Conservation (phyloP, 169 alveolate species). For the Cryptosporidium viatorum region DNA sequence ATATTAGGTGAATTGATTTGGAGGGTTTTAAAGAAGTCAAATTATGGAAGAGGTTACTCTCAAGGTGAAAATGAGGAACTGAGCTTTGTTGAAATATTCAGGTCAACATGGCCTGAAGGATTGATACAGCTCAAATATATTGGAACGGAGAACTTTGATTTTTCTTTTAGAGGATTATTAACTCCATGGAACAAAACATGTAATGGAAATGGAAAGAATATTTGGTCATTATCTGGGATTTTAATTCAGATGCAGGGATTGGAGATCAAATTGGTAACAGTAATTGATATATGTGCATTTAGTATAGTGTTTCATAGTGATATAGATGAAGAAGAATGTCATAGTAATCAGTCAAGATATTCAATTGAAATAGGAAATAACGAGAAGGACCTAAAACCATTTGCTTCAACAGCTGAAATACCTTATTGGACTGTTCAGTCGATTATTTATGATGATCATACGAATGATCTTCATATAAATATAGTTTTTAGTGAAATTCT, state of each 20-base stretch:
- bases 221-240: constrained; percentile 71
- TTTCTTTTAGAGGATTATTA: constrained; percentile 61
- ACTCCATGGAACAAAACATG: constrained; percentile 75
- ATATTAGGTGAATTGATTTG: constrained; percentile 60
- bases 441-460: constrained; percentile 11
- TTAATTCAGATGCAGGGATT: constrained; percentile 9
- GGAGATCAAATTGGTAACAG: constrained; percentile 27
- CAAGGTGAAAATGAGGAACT: constrained; percentile 4
- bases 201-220: constrained; percentile 67
- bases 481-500: constrained; percentile 41
- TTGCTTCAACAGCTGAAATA: constrained; percentile 56
- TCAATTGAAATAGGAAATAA: neutral
- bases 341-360: neutral
- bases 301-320: constrained; percentile 52
- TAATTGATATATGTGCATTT: constrained; percentile 62
- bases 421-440: constrained; percentile 73
- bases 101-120: constrained; percentile 73
- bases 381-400: constrained; percentile 34
- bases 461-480: constrained; percentile 13
- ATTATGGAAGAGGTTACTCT: neutral
- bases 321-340: constrained; percentile 34
- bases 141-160: constrained; percentile 55
- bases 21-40: constrained; percentile 43
- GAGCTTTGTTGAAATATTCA: constrained; percentile 31
- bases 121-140: constrained; percentile 51